Percentiles rank a stretch among this genome's conserved stretches.
Conservation (phyloP, 768 basidiomycete species). For the Jaapia argillacea region DNA sequence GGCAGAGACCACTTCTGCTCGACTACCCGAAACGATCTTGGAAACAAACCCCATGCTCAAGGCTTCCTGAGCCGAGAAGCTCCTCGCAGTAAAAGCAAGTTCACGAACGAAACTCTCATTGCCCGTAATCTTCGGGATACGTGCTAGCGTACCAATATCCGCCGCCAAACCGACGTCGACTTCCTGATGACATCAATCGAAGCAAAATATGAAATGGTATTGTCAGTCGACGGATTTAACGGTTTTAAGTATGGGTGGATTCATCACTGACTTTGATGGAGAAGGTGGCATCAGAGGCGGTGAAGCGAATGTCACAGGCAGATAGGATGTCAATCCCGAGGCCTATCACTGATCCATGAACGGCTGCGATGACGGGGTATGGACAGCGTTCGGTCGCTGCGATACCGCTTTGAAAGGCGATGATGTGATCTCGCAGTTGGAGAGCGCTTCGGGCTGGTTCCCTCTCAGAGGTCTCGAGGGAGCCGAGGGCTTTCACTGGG, state of each 20-base stretch:
- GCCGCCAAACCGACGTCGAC: slow-evolving; percentile 82
- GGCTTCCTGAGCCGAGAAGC: slow-evolving; percentile 65
- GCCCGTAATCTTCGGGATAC: slow-evolving; percentile 66
- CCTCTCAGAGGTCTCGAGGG: slow-evolving; percentile 3
- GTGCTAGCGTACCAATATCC: slow-evolving; percentile 80
- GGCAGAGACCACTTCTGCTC: slow-evolving; percentile 52
- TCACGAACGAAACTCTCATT: slow-evolving; percentile 68
- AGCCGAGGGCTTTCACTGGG: slow-evolving; percentile 18
- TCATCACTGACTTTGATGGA: slow-evolving; percentile 53
- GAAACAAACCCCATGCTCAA: slow-evolving; percentile 65
- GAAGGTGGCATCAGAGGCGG: slow-evolving; percentile 52
- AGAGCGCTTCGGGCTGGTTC: slow-evolving; percentile 50
- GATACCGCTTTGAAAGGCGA: slow-evolving; percentile 62
- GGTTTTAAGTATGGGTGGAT: neutral
- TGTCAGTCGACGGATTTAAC: no score
- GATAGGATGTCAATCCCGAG: slow-evolving; percentile 69
- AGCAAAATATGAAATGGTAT: slow-evolving; percentile 4
- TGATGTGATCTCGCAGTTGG: slow-evolving; percentile 34
- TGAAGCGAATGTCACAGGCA: slow-evolving; percentile 74
- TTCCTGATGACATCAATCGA: slow-evolving; percentile 40
- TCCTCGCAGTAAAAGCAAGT: slow-evolving; percentile 63
- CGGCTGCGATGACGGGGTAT: slow-evolving; percentile 77
- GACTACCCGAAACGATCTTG: slow-evolving; percentile 53
- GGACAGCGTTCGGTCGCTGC: slow-evolving; percentile 54
- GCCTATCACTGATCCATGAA: slow-evolving; percentile 68